Conservation (phyloP, 148 eudicot species). For the Camellia sinensis region DNA sequence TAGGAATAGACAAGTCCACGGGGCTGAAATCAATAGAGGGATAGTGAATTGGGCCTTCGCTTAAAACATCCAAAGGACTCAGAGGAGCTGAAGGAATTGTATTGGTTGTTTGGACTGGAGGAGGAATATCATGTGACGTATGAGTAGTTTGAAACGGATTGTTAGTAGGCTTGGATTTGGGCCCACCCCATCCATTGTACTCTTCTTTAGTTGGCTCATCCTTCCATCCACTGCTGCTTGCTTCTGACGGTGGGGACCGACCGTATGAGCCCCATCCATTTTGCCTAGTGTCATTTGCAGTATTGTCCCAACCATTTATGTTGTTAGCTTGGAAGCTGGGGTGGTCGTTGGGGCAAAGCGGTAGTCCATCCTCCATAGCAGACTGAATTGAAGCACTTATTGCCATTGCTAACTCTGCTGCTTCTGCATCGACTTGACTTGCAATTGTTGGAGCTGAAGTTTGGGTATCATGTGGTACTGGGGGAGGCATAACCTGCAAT, state of each 20-base stretch:
- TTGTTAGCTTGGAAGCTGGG: slow-evolving; percentile 19
- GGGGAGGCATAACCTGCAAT: slow-evolving; percentile 32
- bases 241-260: slow-evolving; percentile 31
- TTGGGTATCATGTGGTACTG: slow-evolving; percentile 1
- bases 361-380: slow-evolving; percentile 18
- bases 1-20: slow-evolving; percentile 32
- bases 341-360: slow-evolving; percentile 14
- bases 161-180: slow-evolving; percentile 17
- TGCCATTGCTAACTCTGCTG: slow-evolving; percentile 18
- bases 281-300: slow-evolving; percentile 21
- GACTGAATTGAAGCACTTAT: slow-evolving; percentile 24
- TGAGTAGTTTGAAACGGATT: slow-evolving; percentile 5
- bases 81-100: slow-evolving; percentile 55
- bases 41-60: slow-evolving; percentile 37
- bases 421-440: slow-evolving; percentile 20
- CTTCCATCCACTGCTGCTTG: slow-evolving; percentile 45
- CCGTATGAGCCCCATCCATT: slow-evolving; percentile 30
- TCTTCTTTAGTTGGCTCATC: slow-evolving; percentile 35
- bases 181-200: slow-evolving; percentile 54
- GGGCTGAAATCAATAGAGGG: slow-evolving; percentile 46
- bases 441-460: slow-evolving; percentile 21
- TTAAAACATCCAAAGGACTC: slow-evolving; percentile 30
- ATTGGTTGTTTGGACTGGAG: slow-evolving; percentile 6
- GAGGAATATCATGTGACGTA: not conserved
- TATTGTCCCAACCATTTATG: slow-evolving; percentile 36